Conservation (phyloP, 192 early-diverging fungal genomes). For the Kickxella alabastrina region DNA sequence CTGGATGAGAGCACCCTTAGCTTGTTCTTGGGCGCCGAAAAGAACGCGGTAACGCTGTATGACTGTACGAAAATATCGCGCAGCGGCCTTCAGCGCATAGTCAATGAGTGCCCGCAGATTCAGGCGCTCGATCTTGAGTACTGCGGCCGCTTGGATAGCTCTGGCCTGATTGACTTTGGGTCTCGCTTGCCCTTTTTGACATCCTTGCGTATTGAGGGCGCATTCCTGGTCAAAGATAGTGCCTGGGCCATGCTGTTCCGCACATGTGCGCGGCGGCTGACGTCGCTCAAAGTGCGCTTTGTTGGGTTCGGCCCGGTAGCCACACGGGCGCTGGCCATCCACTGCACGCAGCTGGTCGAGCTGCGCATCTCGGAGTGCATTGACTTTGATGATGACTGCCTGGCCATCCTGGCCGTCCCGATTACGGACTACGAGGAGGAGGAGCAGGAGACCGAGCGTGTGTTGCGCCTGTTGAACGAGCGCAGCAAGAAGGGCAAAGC, state of each 20-base stretch:
- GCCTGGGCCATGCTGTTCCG: constrained; percentile 63
- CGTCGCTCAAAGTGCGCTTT: constrained; percentile 58
- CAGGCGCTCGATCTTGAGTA: constrained; percentile 61
- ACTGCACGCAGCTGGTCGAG: constrained; percentile 58
- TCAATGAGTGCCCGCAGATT: constrained; percentile 60
- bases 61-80: constrained; percentile 72
- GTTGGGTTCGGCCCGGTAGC: constrained; percentile 54
- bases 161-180: constrained; percentile 42
- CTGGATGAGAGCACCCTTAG: constrained; percentile 60
- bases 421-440: constrained; percentile 34
- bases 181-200: constrained; percentile 45
- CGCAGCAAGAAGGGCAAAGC: constrained; percentile 8
- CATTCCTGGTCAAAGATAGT: constrained; percentile 60
- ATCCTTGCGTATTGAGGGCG: constrained; percentile 63
- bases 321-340: constrained; percentile 52
- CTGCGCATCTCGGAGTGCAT: constrained; percentile 63
- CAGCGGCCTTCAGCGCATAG: constrained; percentile 55
- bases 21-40: constrained; percentile 66
- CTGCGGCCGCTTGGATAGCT: constrained; percentile 68
- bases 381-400: constrained; percentile 52
- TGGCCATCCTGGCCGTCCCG: constrained; percentile 38
- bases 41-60: constrained; percentile 60
- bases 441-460: constrained; percentile 31
- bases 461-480: constrained; percentile 2
- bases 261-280: constrained; percentile 51